Percentiles rank a stretch among this genome's conserved stretches.
Conservation (phyloP, 495 filamentous ascomycete genomes). For the Penicillium paradoxum region DNA sequence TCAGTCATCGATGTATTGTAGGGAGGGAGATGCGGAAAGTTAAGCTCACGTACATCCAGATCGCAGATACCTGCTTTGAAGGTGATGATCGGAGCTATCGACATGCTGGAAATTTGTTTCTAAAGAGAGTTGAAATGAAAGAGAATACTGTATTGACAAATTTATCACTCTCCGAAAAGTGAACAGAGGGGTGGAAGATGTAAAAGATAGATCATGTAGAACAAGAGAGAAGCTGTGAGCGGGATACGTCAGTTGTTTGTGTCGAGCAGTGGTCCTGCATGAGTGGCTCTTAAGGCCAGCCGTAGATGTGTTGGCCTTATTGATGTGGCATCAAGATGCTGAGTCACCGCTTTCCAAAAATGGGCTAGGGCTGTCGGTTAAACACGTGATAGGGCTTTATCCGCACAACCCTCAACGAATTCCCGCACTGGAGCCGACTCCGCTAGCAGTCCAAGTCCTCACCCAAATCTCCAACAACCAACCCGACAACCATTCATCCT, state of each 20-base stretch:
- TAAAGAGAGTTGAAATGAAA: background rate
- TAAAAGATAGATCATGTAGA: conserved; percentile 8
- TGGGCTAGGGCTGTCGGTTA: conserved; percentile 6
- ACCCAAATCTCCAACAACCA: conserved; percentile 44
- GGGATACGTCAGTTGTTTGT: conserved; percentile 40
- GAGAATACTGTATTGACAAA: background rate
- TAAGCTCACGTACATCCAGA: conserved; percentile 59
- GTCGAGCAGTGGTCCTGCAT: conserved; percentile 28
- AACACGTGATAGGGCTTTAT: conserved; percentile 24
- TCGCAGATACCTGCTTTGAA: conserved; percentile 96
- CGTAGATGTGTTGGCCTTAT: conserved; percentile 16
- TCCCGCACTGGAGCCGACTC: conserved; percentile 18
- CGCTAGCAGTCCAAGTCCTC: conserved; percentile 27
- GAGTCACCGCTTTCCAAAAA: conserved; percentile 2
- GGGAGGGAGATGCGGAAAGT: background rate
- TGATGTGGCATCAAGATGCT: background rate
- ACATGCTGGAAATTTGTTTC: conserved; percentile 49
- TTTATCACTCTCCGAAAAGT: conserved; percentile 11
- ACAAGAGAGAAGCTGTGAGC: conserved; percentile 19
- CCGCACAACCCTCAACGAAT: conserved; percentile 10
- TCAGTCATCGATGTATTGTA: background rate
- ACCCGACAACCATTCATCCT: conserved; percentile 48
- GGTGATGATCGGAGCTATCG: conserved; percentile 78
- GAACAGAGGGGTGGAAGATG: conserved; percentile 2
- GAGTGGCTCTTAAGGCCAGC: conserved; percentile 12